Evolutionary conservation across 257 asterid species (phyloP), one percentile per base, ranked within the genome.

Genomic region (Petrea volubilis): DNA sequence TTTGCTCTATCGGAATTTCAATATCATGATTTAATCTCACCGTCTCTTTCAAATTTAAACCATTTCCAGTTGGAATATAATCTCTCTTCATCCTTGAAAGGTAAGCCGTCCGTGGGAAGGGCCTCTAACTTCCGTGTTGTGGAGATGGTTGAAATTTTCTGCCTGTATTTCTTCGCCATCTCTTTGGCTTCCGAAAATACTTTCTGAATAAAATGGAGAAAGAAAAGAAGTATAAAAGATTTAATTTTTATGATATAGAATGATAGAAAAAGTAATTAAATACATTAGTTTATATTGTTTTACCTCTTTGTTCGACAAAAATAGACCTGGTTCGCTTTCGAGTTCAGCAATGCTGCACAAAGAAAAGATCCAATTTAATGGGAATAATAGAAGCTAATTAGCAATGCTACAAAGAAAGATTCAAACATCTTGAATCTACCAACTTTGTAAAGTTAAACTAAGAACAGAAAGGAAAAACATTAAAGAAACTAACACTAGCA

Each of bases 311-410:
- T 88, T 74, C 6, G 88, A 76, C 78, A 86, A 70, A 83, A 95
- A 85, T 75, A 95, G 74, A 53, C 98, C 98, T 0, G 98, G 96
- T 85, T 88, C 94, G 31, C 96, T 92, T 83, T 95, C 99, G 28
- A 95, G 96, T 41, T 87, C 98, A 1, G 88, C 86, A 56, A 86
- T 92, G 75, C 99, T 95, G 90, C 85, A 82, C 14, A 38, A 33
- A 31, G 10, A 61, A 33, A 81, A 73, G 52, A 64, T 74, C 34
- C 75, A 68, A 53, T 60, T 72, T 41, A 56, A 46, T 2, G 27
- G 43, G 33, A 62, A 36, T 71, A 17, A 56, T 66, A 58, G 55
- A 52, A 60, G 71, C 67, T 43, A 49, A 62, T 38, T 38, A 15
- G 46, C 64, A 59, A 38, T 3, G 51, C 51, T 25, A 51, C 14